Conservation (phyloP, 2,329 filamentous ascomycete species). For the Aotearoamyces nothofagi region DNA sequence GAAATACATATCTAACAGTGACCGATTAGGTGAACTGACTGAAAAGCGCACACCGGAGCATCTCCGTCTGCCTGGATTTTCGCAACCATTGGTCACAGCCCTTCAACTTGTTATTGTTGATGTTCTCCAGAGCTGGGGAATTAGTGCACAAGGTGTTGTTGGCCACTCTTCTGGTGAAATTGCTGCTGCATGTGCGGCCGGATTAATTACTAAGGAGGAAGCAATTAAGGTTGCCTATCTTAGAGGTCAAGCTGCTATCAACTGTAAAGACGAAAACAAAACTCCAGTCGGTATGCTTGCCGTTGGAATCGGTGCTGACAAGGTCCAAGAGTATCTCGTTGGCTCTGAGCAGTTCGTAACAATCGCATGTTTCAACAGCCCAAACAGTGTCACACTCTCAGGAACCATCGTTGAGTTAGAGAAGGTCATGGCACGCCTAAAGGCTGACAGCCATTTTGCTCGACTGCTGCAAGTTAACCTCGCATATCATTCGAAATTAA, state of each 20-base stretch:
- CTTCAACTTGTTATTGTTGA: slow-evolving; percentile 17
- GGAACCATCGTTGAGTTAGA: slow-evolving; percentile 11
- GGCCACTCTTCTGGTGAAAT: slow-evolving; percentile 20
- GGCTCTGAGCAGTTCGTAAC: slow-evolving; percentile 2
- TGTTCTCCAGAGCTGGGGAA: slow-evolving; percentile 8
- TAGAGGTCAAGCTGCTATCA: slow-evolving; percentile 7
- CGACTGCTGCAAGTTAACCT: slow-evolving; percentile 21
- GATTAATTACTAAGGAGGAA: slow-evolving; percentile 9
- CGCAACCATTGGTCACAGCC: slow-evolving; percentile 12
- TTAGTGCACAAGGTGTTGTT: slow-evolving; percentile 11
- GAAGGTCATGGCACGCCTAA: slow-evolving; percentile 11
- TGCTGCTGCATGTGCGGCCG: slow-evolving; percentile 22
- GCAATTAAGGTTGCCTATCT: slow-evolving; percentile 13
- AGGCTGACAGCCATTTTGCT: slow-evolving; percentile 16
- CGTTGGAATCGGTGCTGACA: slow-evolving; percentile 18
- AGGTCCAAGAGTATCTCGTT: slow-evolving; percentile 14
- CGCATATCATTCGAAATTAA: slow-evolving; percentile 27
- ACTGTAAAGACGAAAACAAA: slow-evolving; percentile 1
- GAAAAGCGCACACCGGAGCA: background rate
- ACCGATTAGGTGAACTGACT: background rate
- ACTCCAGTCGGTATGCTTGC: slow-evolving; percentile 31
- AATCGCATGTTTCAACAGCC: slow-evolving; percentile 22
- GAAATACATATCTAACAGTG: background rate
- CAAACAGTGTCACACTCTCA: slow-evolving; percentile 23
- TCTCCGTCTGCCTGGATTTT: slow-evolving; percentile 3